Conservation (phyloP, 495 filamentous ascomycete genomes). For the Baudoinia panamericana region DNA sequence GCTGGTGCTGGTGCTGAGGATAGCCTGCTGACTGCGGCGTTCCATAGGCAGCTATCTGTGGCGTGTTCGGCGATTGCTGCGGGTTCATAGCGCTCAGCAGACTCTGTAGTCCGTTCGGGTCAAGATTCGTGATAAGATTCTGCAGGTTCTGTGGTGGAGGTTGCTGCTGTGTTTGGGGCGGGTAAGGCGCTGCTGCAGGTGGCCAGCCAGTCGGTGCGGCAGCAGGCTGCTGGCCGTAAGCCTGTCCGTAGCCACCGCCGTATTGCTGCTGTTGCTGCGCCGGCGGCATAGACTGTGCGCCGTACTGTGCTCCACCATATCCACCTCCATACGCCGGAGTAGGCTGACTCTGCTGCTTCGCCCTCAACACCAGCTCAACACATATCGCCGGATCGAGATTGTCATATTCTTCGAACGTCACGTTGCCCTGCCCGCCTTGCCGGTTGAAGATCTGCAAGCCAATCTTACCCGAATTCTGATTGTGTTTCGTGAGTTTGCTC, state of each 20-base stretch:
- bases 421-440: conserved; percentile 52
- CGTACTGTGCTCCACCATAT: conserved; percentile 31
- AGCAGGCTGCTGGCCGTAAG: conserved; percentile 19
- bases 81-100: conserved; percentile 51
- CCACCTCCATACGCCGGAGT: conserved; percentile 1
- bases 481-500: conserved; percentile 52
- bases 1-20: neutral
- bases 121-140: conserved; percentile 48
- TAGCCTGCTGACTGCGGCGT: conserved; percentile 8
- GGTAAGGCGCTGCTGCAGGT: conserved; percentile 6
- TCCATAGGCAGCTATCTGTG: conserved; percentile 18
- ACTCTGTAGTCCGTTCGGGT: conserved; percentile 58
- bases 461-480: conserved; percentile 58
- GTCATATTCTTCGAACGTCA: conserved; percentile 73
- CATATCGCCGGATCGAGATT: conserved; percentile 63
- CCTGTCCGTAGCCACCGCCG: conserved; percentile 16
- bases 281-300: conserved; percentile 16
- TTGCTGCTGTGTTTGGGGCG: conserved; percentile 19
- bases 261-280: conserved; percentile 5
- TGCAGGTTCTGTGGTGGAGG: conserved; percentile 37
- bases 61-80: conserved; percentile 10
- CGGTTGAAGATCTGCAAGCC: conserved; percentile 77
- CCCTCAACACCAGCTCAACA: conserved; percentile 64
- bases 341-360: conserved; percentile 44
- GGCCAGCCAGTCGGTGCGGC: conserved; percentile 15